Evolutionary conservation across 2,329 filamentous ascomycete genomes (phyloP).

Genomic region (Ophiostoma montium): DNA sequence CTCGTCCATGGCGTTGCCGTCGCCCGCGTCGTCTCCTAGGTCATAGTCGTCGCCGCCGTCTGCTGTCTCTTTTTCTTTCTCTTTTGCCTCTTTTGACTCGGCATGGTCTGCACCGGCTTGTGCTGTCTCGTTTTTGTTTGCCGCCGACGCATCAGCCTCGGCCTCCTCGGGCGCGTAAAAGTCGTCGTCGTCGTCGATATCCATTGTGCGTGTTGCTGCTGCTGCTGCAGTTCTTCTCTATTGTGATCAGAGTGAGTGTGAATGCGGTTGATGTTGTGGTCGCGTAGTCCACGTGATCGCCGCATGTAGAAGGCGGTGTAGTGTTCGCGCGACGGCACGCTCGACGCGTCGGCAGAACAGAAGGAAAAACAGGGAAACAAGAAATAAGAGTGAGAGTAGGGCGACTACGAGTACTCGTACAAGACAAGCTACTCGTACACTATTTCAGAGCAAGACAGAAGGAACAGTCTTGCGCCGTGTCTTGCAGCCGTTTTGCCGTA

Average conservation of each 20-base stretch:
- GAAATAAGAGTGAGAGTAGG: too few species aligned
- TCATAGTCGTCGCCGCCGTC: constrained; percentile 38
- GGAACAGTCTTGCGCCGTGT: too few species aligned
- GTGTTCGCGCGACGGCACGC: too few species aligned
- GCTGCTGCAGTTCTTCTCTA: not conserved
- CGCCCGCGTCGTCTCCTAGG: constrained; percentile 18
- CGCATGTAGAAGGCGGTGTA: constrained; percentile 1
- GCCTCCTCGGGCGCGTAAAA: constrained; percentile 50
- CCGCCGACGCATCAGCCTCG: constrained; percentile 18
- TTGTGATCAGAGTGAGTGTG: too few species aligned
- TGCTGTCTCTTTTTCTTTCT: constrained; percentile 28
- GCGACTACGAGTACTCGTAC: too few species aligned
- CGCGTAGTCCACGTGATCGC: not conserved
- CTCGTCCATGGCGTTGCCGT: constrained; percentile 41
- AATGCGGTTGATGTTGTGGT: too few species aligned
- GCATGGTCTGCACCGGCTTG: not conserved
- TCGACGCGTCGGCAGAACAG: not conserved
- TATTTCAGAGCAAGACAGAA: too few species aligned
- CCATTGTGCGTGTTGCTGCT: constrained; percentile 30
- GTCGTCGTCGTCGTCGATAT: constrained; percentile 55
- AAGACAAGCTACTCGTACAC: too few species aligned
- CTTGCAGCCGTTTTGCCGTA: too few species aligned
- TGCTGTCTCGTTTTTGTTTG: constrained; percentile 15
- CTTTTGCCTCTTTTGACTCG: constrained; percentile 19
- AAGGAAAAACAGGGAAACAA: not conserved